Conservation (phyloP, 331 rosid species). For the Dryas integrifolia region DNA sequence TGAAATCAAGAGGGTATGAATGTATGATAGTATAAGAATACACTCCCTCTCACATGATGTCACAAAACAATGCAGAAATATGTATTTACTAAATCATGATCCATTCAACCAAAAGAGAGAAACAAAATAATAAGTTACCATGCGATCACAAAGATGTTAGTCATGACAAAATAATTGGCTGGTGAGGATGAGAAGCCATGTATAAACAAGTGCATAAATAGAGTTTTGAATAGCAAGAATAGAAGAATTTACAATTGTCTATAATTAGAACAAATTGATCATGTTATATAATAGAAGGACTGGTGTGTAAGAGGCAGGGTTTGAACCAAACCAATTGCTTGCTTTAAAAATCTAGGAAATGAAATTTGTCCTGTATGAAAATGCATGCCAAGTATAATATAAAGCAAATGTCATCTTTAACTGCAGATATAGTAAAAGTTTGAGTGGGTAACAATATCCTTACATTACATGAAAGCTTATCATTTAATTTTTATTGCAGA, state of each 20-base stretch:
- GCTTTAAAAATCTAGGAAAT: background rate
- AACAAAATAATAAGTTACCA: too few species aligned
- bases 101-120: background rate
- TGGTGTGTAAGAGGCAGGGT: background rate
- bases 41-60: too few species aligned
- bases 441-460: background rate
- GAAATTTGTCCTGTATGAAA: background rate
- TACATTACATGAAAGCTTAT: background rate
- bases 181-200: background rate
- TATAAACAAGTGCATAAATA: constrained; percentile 3
- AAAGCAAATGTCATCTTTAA: background rate
- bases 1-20: too few species aligned
- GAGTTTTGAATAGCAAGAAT: constrained; percentile 3
- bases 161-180: background rate
- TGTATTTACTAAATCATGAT: background rate
- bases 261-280: background rate
- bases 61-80: too few species aligned
- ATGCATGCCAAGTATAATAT: background rate
- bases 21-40: too few species aligned
- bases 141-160: background rate
- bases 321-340: background rate
- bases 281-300: background rate
- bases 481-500: background rate
- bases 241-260: background rate
- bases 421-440: background rate